Base-by-base conservation (phyloP, 371 early-diverging fungal genomes). In the Lichtheimia ramosa region DNA sequence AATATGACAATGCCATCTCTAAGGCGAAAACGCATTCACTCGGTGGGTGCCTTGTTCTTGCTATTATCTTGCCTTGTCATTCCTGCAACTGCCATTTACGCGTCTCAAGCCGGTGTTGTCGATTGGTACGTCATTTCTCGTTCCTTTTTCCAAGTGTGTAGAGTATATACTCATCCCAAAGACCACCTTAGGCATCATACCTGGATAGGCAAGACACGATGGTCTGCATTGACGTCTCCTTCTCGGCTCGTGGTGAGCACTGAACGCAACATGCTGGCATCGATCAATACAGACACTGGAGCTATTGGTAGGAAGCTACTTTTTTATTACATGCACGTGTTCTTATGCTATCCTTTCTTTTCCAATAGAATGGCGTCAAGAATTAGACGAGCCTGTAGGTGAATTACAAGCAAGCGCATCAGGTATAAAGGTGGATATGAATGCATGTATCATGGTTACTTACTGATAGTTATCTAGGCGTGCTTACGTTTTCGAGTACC, bases 201-300 rank as follows among this genome's bases (percentile, higher is more conserved):
- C 41, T 85, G 85, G 82, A 69, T 86, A 42, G 89, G 89, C 18
- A 76, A 82, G 43, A 76, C 86, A 27, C 62, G 60, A 39, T 59
- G 74, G 62, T 42, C 61, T 25, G 13, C 39, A 14, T 41, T 27
- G 5, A 54, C 74, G 12, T 74, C 72, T 55, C 58, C 73, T 18
- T 68, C 74, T 15, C 66, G 65, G 1, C 56, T 89, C 18, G 66
- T 71, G 51, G 79, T 88, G 18, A 85, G 79, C 15, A 84, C 90
- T 5, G 79, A 83, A 53, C 82, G 76, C 50, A 87, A 89, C 59
- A 81, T 83, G 4, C 57, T 92, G 21, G 89, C 89, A 0, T 68
- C 83, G 18, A 49, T 92, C 27, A 65, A 70, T 43, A 63, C 78
- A 3, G 73, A 79, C 41, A 77, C 79, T 3, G 89, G 90, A 18